Conservation (phyloP, 2,329 filamentous ascomycete genomes). For the Graphium sp. region DNA sequence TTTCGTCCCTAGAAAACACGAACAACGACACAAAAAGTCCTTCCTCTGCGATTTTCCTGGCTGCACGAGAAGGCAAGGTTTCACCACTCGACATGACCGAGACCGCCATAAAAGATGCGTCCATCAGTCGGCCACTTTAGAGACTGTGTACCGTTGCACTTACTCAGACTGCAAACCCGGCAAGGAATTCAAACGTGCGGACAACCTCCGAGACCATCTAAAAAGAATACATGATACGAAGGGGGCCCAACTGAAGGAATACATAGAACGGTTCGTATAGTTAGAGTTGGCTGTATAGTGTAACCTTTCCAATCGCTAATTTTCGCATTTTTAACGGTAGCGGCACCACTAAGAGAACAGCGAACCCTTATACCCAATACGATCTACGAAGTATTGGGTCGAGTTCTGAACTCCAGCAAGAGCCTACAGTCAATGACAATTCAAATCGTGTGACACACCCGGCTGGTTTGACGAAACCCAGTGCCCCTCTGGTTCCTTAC, state of each 20-base stretch:
- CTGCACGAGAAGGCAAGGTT: conserved; percentile 48
- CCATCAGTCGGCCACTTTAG: conserved; percentile 34
- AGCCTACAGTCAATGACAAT: too few relatives aligned
- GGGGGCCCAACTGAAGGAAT: conserved; percentile 20
- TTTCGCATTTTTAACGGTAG: too few relatives aligned
- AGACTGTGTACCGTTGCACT: conserved; percentile 42
- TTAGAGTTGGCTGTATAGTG: not conserved
- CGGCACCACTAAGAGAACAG: not conserved
- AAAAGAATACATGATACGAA: conserved; percentile 41
- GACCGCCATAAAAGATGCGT: conserved; percentile 62
- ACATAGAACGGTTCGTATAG: conserved; percentile 10
- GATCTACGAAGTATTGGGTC: conserved; percentile 6
- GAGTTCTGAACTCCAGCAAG: too few relatives aligned
- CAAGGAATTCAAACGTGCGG: conserved; percentile 65
- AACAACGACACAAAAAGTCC: conserved; percentile 50
- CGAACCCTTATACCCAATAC: conserved; percentile 1
- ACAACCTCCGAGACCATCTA: conserved; percentile 78
- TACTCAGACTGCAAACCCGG: conserved; percentile 32
- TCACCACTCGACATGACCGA: conserved; percentile 67
- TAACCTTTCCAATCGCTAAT: not conserved
- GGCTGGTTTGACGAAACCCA: too few relatives aligned
- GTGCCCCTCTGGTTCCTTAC: too few relatives aligned
- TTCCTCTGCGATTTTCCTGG: conserved; percentile 39
- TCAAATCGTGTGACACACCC: too few relatives aligned
- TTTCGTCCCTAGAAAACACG: conserved; percentile 48